Evolutionary conservation across 176 grass and related monocot genomes (phyloP), one percentile per base, ranked within the genome.

Genomic region (Lolium rigidum): DNA sequence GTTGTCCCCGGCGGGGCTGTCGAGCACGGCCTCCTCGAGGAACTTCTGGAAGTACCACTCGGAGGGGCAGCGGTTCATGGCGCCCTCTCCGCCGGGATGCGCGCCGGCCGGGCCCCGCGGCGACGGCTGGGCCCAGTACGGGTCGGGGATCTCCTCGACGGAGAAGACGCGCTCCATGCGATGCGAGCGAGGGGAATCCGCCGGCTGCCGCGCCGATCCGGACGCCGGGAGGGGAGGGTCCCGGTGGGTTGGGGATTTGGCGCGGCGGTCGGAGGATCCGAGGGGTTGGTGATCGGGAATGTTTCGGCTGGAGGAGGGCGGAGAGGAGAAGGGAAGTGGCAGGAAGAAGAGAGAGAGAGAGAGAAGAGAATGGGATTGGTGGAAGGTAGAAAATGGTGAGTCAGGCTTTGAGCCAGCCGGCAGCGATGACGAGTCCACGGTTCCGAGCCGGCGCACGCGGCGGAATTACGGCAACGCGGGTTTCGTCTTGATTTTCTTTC

Each of bases 11-110:
- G 9, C 82, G 2, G 90, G 77, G 75, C 87, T 91, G 59, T 88
- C 87, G 82, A 89, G 80, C 78, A 87, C 86, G 4, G 90, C 90
- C 74, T 92, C 91, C 84, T 98, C 93, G 41, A 98, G 87, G 74
- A 98, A 98, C 86, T 93, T 95, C 95, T 98, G 89, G 87, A 98
- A 92, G 81, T 86, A 95, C 95, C 95, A 95, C 84, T 98, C 95
- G 13, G 95, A 98, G 43, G 93, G 55, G 85, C 85, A 93, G 47
- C 95, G 76, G 85, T 87, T 95, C 93, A 98, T 89, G 26, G 83
- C 84, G 52, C 85, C 16, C 21, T 1, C 88, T 10, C 58, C 80
- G 6, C 76, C 81, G 6, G 82, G 15, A 18, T 16, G 13, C 5
- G 63, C 62, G 62, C 6, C n/a, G 6, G 25, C 85, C 46, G 55